Evolutionary conservation across 805 yeast species (phyloP), one percentile per base, ranked within the genome.

Genomic region (Hanseniaspora clermontiae): DNA sequence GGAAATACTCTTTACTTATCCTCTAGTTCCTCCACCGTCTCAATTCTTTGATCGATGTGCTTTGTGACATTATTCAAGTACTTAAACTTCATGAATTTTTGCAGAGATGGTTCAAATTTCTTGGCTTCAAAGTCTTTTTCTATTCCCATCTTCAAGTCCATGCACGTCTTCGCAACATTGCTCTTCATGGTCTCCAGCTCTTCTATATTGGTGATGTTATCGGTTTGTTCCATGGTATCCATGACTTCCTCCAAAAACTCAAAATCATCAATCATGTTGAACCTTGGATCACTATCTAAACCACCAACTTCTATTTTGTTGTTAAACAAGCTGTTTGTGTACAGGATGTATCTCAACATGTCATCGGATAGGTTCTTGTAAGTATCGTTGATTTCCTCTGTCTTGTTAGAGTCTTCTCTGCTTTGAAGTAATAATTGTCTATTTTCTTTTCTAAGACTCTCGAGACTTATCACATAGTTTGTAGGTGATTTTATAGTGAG

Each of bases 391-490:
- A 53, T 46, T 20, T 36, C 40, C 32, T 38, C 32, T 34, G 50
- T 46, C n/a, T 45, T 49, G 24, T 15, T 40, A 2, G 40, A 9
- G 5, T 49, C 54, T 11, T 46, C 58, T n/a, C 54, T 55, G 3
- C 57, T 68, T 59, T 71, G 71, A 59, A 74, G 73, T 70, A 91
- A 97, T 34, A 89, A 71, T 9, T 64, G 60, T 42, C 95, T 71
- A 66, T 81, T 91, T 66, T 93, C 97, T 58, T 80, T 77, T 52
- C 95, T 77, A 49, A 91, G 74, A 17, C 70, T 63, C 49, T 74
- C 70, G 14, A 72, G 63, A 70, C 88, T 91, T 0, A 50, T 56
- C n/a, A 50, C 45, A 24, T 45, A 45, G 17, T 56, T 19, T 2
- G 31, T 40, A 27, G 49, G 46, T 7, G 45, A 31, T 19, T 31